Evolutionary conservation across 257 asterid species (phyloP), one percentile per base, ranked within the genome.

Genomic region (Solanum arcanum): DNA sequence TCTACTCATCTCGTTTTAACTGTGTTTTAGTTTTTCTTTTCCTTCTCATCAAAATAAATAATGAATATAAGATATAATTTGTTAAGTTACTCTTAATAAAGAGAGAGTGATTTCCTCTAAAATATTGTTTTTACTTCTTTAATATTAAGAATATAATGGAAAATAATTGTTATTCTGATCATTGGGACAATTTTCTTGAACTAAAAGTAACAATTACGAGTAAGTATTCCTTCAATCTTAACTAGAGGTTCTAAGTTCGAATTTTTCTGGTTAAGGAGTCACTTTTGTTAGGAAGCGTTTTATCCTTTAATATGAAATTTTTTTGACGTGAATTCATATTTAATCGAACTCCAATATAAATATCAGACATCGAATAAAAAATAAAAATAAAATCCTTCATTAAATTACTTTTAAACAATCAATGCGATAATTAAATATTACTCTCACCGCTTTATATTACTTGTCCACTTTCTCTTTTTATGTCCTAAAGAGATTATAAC

Each of bases 281-380:
- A 0, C 0, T 2, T 16, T 49, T 49, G 9, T 49, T 49, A 15
- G 60, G 23, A 1, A 16, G 9, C 23, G 60, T 1, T 16, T 16
- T 15, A 16, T 5, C 0, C 3, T 1, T 20, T 0, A 37, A 37
- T 37, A 1, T 7, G 3, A 1, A 10, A 52, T 4, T 16, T 16
- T 16, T 2, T 3, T 6, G 0, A 52, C 62, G 18, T 3, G 1
- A 16, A 52, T 16, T 0, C 23, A 52, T 1, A 52, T 52, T 52
- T 52, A 16, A 0, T 52, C 7, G 9, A 9, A 1, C 9, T 52
- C 2, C 4, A 16, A 16, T 52, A 21, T 52, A 10, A 52, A 0
- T 16, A 52, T 0, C 23, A 16, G 0, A 0, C 23, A 52, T 0
- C 23, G 3, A 6, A 9, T 52, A 21, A 2, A 5, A 6, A 6